A percentile compares a stretch with the other conserved stretches of the same genome.
Evolutionary conservation across 495 filamentous ascomycete species (phyloP).

Genomic region (Penicillium canescens): DNA sequence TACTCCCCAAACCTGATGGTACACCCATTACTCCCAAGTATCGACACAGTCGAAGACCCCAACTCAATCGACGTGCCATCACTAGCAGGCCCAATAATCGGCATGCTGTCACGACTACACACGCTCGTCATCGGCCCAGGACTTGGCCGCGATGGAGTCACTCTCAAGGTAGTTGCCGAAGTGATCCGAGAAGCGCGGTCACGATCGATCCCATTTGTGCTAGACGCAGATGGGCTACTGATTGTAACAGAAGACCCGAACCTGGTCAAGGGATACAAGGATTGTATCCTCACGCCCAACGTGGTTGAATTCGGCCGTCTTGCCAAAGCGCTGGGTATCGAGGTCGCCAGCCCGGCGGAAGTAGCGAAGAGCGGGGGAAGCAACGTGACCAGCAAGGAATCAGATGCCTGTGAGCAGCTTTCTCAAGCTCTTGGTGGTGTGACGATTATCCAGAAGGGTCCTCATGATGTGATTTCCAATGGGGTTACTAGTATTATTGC

Average conservation of each 20-base stretch:
- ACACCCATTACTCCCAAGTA: conserved; percentile 88
- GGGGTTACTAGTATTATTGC: conserved; percentile 71
- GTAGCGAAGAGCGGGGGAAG: conserved; percentile 38
- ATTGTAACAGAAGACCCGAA: conserved; percentile 74
- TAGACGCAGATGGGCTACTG: conserved; percentile 89
- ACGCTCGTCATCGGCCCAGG: conserved; percentile 94
- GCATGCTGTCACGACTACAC: conserved; percentile 82
- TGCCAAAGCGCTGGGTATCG: conserved; percentile 67
- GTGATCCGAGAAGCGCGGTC: conserved; percentile 81
- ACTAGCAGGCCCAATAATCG: conserved; percentile 71
- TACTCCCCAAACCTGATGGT: conserved; percentile 99
- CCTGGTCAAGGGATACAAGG: conserved; percentile 73
- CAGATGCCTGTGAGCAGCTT: conserved; percentile 67
- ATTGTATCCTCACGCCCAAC: conserved; percentile 92
- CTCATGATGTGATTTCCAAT: conserved; percentile 82
- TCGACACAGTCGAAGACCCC: conserved; percentile 42
- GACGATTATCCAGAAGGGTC: conserved; percentile 87
- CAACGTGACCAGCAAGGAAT: conserved; percentile 44
- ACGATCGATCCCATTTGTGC: conserved; percentile 72
- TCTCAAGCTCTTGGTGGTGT: conserved; percentile 81
- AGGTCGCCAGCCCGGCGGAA: conserved; percentile 45
- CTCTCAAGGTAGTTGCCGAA: conserved; percentile 80
- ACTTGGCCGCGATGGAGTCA: conserved; percentile 82
- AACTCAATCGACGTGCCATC: conserved; percentile 49
- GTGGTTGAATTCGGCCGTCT: conserved; percentile 88